Evolutionary conservation across 176 grass and related monocot species (phyloP), one percentile per base, ranked within the genome.

Genomic region (Thalia dealbata): DNA sequence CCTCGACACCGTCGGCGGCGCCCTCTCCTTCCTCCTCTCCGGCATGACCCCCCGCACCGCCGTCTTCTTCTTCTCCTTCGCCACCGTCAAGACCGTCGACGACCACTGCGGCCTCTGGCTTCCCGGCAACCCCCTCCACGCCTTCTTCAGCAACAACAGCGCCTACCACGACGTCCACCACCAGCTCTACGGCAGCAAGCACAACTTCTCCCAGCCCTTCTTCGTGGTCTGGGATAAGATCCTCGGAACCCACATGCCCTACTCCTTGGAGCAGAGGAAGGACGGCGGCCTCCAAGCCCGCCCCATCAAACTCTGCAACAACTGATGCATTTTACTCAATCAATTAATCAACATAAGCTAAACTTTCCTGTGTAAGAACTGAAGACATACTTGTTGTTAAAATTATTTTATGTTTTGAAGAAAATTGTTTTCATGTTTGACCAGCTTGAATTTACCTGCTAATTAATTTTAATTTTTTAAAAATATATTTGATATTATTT

Each of bases 191-290:
- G 45, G 46, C 10, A 51, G 44, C 69, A 71, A 71, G 23, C 29
- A 50, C 24, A 52, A 71, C n/a, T 71, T 71, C 69, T 71, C 69
- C 12, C 69, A 71, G 69, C 69, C 69, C 9, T 71, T 52, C 69
- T 71, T 71, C 13, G 69, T 71, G 10, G 30, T 28, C 46, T 71
- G 69, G 46, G 69, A 71, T 26, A 71, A 28, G 44, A 71, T 71
- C 30, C 45, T 71, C 10, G 69, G 69, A 1, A 71, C 69, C 1
- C 28, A 71, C 25, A 52, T 71, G 69, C 23, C 45, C 19, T 71
- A 71, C 12, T 52, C n/a, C 1, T 10, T 71, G 1, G 13, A 71
- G 23, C 52, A 52, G 25, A 52, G 69, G n/a, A 28, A 71, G 46
- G 69, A 71, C 6, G 69, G 69, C 14, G 69, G 69, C 7, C 52